A percentile compares a stretch with the other conserved stretches of the same genome.
These are phyloP conservation scores for Xerocomus brunneocitrinus DNA, from an alignment of 768 basidiomycete genomes.

Conservation along the genomic window DNA sequence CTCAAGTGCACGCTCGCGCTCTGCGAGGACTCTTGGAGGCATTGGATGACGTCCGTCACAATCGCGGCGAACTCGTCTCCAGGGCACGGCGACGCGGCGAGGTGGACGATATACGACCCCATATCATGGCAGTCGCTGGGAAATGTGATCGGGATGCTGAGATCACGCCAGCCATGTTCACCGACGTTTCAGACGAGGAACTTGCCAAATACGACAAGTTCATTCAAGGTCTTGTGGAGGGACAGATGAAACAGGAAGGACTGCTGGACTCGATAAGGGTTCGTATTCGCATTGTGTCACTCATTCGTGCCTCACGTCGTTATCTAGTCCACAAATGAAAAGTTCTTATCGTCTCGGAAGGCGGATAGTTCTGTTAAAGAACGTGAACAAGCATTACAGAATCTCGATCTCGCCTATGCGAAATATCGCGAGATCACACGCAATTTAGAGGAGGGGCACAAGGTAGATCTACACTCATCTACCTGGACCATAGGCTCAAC, in stretches of 20 bases:
- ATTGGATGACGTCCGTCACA: conserved; percentile 65
- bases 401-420: conserved; percentile 78
- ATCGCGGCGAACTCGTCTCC: conserved; percentile 57
- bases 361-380: conserved; percentile 76
- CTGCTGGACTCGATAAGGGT: conserved; percentile 70
- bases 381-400: conserved; percentile 77
- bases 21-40: conserved; percentile 74
- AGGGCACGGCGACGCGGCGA: conserved; percentile 59
- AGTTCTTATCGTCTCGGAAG: conserved; percentile 71
- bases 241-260: conserved; percentile 57
- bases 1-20: conserved; percentile 60
- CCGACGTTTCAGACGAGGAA: conserved; percentile 74
- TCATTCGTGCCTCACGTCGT: not conserved
- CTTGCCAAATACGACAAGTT: conserved; percentile 78
- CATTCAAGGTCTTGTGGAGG: conserved; percentile 52
- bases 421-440: conserved; percentile 81
- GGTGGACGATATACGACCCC: conserved; percentile 68
- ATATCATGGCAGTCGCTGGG: conserved; percentile 61
- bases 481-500: not conserved
- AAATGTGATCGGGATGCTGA: conserved; percentile 64
- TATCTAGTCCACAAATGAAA: conserved; percentile 57
- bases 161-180: conserved; percentile 83
- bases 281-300: conserved; percentile 11
- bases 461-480: conserved; percentile 39
- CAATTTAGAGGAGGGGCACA: conserved; percentile 86